Base-by-base conservation (phyloP, 805 yeast species). In the Blastobotrys attinorum region DNA sequence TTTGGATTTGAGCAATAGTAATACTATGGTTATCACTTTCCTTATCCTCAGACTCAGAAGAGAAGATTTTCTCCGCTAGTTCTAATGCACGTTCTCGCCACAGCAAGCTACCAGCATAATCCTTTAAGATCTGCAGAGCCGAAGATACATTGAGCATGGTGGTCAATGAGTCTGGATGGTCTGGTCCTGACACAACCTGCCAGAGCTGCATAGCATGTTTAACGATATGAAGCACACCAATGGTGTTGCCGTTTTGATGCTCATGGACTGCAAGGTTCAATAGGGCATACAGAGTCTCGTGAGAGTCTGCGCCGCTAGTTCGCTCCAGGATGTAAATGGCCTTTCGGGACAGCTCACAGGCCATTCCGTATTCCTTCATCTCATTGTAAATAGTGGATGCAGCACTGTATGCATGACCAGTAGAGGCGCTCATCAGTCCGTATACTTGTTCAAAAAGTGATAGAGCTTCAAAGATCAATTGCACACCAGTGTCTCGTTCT, bases 381-480 rank as follows among this genome's bases (percentile, higher is more conserved):
- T 81, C 87, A 46, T 76, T 72, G 64, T 77, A 84, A 16, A 79
- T 62, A 48, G 79, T 78, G 11, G 94, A 82, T 38, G 87, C 67
- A 7, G 76, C 67, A 34, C 79, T 66, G 57, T 81, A 82, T 29
- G 79, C 79, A 41, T 75, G 75, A 11, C 90, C 87, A 22, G 89
- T 83, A 53, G 81, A 87, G 6, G 82, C 74, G 56, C 89, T 92
- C 23, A 90, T 73, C 22, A 72, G 60, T 23, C 97, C 96, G 54
- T 84, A 84, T 23, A 86, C 77, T 58, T 87, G 95, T 60, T 88
- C 95, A 50, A 77, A 77, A 43, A 87, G 71, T 6, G 81, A 65
- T 29, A 85, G 66, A 22, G 92, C 71, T 61, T 90, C 96, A 23
- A 71, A 64, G 52, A 89, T 65, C 42, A 84, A 71, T 27, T 75